Base-by-base conservation (phyloP, 2,329 filamentous ascomycete species). In the Cyphellophora europaea region DNA sequence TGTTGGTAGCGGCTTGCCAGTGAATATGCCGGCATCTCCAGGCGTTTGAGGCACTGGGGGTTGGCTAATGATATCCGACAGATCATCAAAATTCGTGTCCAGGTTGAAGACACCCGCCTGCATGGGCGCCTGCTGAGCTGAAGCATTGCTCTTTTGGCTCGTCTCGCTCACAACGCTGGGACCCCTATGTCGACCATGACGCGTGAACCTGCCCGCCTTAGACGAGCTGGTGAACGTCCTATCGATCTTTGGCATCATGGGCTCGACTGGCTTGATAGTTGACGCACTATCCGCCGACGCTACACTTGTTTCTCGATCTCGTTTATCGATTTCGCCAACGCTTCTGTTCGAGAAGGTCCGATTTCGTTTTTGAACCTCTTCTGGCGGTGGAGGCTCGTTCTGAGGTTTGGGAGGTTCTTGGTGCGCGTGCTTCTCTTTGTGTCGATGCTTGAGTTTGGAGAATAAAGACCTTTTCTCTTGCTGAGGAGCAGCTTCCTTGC, bases 31-130 rank as follows among this genome's bases (percentile, higher is more conserved):
- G 37, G 47, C 55, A 47, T 45, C 52, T 18, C 40, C 77, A 2
- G 84, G 82, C 1, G 83, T 82, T 52, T 87, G 65, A 0, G 80
- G 76, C 11, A 44, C 38, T 12, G 72, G 71, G 3, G 76, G 77
- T 43, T 78, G 75, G 33, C 79, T 78, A 40, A 96, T 64, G 44
- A 96, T 95, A 14, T 86, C 91, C 50, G 88, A 82, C 85, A 98
- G 91, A 49, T 94, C 77, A 37, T 77, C 77, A 31, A 96, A 71
- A 54, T 96, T 82, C 2, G 85, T 93, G 56, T 96, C 89, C 16
- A 96, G 73, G 50, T 74, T 74, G 60, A 81, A 93, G 30, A 86
- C 72, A 27, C 72, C 70, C 35, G 71, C 69, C 27, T 69, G 62
- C 30, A 38, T 34, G n/a, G 41, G 33, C 37, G 57, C 55, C 14